Conservation (phyloP, 2,329 filamentous ascomycete genomes). For the Hymenoscyphus fructigenus region DNA sequence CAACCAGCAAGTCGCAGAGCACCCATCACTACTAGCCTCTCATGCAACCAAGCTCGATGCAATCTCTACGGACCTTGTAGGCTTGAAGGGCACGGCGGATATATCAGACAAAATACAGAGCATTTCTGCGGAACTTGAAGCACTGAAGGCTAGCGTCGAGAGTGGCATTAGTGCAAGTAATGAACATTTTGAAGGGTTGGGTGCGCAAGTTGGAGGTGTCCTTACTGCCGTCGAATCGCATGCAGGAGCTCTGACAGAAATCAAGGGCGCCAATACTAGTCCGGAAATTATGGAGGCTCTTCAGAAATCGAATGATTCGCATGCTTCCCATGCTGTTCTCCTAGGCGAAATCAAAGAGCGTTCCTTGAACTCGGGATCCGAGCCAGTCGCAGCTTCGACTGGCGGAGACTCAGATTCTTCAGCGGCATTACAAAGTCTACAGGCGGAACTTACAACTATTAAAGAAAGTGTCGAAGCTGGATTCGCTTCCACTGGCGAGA, state of each 20-base stretch:
- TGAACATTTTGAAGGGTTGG: constrained; percentile 10
- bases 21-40: constrained; percentile 22
- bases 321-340: constrained; percentile 22
- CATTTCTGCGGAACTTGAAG: constrained; percentile 25
- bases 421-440: constrained; percentile 12
- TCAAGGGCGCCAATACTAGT: constrained; percentile 21
- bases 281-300: constrained; percentile 27
- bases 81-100: constrained; percentile 25
- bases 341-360: constrained; percentile 27
- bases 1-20: constrained; percentile 20
- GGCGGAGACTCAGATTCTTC: constrained; percentile 14
- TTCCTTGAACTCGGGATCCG: constrained; percentile 19
- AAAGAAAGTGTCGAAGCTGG: constrained; percentile 28
- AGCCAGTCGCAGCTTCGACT: constrained; percentile 5
- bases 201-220: constrained; percentile 25
- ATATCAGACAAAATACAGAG: constrained; percentile 22
- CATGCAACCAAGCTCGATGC: constrained; percentile 30
- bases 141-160: constrained; percentile 26
- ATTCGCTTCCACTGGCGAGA: constrained; percentile 24
- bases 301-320: constrained; percentile 29
- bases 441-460: constrained; percentile 21
- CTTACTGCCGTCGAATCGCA: constrained; percentile 26
- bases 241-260: constrained; percentile 21
- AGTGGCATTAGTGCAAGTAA: constrained; percentile 13
- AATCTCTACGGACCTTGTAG: constrained; percentile 27